phyloP scores from a whole-genome alignment of 2,329 filamentous ascomycete species.

The Pseudogymnoascus pannorum region DNA sequence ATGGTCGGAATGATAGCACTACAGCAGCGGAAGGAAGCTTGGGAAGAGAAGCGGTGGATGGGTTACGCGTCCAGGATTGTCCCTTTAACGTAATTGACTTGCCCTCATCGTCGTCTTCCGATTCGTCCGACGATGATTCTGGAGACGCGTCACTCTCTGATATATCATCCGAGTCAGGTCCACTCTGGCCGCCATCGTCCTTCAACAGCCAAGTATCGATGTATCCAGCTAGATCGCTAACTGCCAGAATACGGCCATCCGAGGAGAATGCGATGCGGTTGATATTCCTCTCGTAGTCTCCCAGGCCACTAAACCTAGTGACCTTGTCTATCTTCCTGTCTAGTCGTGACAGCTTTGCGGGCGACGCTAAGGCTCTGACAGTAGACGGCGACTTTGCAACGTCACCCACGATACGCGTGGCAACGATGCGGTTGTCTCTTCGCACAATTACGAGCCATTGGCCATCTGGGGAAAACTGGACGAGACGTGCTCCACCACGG shows the following conservation, averaged over 20 bases:
- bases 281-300: slow-evolving; percentile 70
- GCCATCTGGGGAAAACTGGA: slow-evolving; percentile 63
- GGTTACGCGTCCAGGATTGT: slow-evolving; percentile 69
- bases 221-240: slow-evolving; percentile 74
- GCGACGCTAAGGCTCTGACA: slow-evolving; percentile 36
- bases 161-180: slow-evolving; percentile 21
- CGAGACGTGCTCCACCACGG: slow-evolving; percentile 56
- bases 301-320: slow-evolving; percentile 56
- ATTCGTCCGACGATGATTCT: slow-evolving; percentile 36
- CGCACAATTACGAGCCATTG: slow-evolving; percentile 62
- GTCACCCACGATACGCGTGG: slow-evolving; percentile 41
- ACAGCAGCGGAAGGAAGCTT: slow-evolving; percentile 58
- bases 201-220: slow-evolving; percentile 76
- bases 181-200: slow-evolving; percentile 31
- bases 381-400: slow-evolving; percentile 30
- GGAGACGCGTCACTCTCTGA: slow-evolving; percentile 28
- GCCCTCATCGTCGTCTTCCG: slow-evolving; percentile 39
- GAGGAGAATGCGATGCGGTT: slow-evolving; percentile 69
- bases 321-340: slow-evolving; percentile 47
- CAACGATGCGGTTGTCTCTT: slow-evolving; percentile 49
- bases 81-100: slow-evolving; percentile 44
- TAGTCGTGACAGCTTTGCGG: slow-evolving; percentile 45
- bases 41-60: slow-evolving; percentile 60
- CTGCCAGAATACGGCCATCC: slow-evolving; percentile 71
- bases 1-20: slow-evolving; percentile 58